Base-by-base conservation (phyloP, 345 rosid genomes). In the Hibiscus tridactylites region DNA sequence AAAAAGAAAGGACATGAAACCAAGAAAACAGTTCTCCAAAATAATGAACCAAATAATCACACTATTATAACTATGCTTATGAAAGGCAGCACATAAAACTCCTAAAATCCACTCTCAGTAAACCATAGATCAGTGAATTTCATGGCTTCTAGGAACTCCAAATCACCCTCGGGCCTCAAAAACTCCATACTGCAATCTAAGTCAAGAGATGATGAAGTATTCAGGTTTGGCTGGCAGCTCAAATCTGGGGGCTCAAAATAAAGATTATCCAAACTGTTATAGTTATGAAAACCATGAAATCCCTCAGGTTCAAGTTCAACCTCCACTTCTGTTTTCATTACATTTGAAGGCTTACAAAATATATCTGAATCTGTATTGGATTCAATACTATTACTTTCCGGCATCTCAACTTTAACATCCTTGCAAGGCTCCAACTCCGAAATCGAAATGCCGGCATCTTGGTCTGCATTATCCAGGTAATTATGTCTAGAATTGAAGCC, bases 81-180 rank as follows among this genome's bases (percentile, higher is more conserved):
- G 44, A 39, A 39, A 49, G 53, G 53, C 61, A 57, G 44, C 17
- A 15, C 42, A 6, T 17, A 19, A 9, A 39, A 26, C 16, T 49
- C 53, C 71, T 53, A 72, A 66, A 47, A 61, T 56, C 61, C 49
- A 5, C 17, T 68, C 35, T 73, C 81, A 39, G 71, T 77, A 44
- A 71, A 80, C 81, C 83, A 75, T 12, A 50, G 61, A 17, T 72
- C 73, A 10, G 58, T 35, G 65, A 46, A 35, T 44, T 58, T 73
- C 15, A 17, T 78, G 37, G 80, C 77, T 69, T 76, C 83, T 3
- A 29, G 46, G 0, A 62, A 65, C 44, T 74, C 82, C 57, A 68
- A 73, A 69, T 70, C 77, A 57, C 75, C 73, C 26, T 79, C 82
- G 21, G 73, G 74, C 28, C 63, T 62, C 59, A 70, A 60, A 16